Base-by-base conservation (phyloP, 306 rosid genomes). In the Corylus americana region DNA sequence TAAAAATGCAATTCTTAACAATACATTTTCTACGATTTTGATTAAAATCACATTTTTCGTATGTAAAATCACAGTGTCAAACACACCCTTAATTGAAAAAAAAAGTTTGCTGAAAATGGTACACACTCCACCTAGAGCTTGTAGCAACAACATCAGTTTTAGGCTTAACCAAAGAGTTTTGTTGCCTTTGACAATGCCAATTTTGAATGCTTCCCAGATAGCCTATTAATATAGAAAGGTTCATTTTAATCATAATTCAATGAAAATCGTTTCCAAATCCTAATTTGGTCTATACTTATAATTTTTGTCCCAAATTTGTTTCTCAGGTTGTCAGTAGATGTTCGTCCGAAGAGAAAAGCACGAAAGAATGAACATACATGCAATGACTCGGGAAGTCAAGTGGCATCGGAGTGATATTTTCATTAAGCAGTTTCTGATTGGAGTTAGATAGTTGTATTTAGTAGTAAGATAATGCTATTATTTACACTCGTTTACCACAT, bases 371-470 rank as follows among this genome's bases (percentile, higher is more conserved):
- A 82, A 67, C 71, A 58, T 4, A 68, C 78, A 74, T 73, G 85
- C 71, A 81, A 85, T 29, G 83, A 86, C 37, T 91, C 88, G 8
- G 85, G 90, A 50, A 91, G 90, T 89, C 92, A 91, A 84, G 84
- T 87, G 66, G 91, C 87, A 67, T 89, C 91, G 49, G 83, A 82
- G 45, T 87, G 86, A 87, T 44, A 45, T 10, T 57, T 73, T 87
- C 79, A 22, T 31, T 48, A 5, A 66, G 71, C 27, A 44, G 1
- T 73, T 58, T 3, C 18, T 51, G 42, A 14, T 42, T 39, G 68
- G 13, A 53, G 25, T 2, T 51, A 53, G 47, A 59, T 25, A 39
- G 4, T 17, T 29, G 58, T 45, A 50, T 53, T 9, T 58, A 75
- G 71, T 47, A 49, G 14, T 49, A 42, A 5, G 7, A 6, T 42